Evolutionary conservation across 805 yeast species (phyloP), one percentile per base, ranked within the genome.

Genomic region (Tetrapisispora nanseiensis): DNA sequence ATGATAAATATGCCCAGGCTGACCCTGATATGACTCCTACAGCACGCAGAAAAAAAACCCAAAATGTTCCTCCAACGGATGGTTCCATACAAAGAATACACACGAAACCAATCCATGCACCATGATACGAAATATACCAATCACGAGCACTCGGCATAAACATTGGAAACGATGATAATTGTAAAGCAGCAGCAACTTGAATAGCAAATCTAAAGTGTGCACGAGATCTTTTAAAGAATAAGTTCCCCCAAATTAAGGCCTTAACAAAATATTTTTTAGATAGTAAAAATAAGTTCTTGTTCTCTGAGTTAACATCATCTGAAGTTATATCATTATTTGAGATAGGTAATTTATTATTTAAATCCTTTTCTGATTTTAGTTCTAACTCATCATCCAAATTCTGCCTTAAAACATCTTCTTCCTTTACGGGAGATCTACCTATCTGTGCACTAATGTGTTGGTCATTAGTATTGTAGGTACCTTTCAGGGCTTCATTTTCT

Each of bases 81-180:
- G 75, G 72, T 46, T 74, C 78, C 22, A 72, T 43, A 20, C 70
- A 71, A 36, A 74, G 51, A 26, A 69, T 68, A 46, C 75, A 72
- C 5, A 72, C 74, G 59, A 74, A 74, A 22, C 77, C 78, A 6
- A 71, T 66, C 78, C 78, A 74, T 1, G 72, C 57, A 33, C 77
- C 78, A 46, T 71, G 64, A 26, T 67, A 63, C 15, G 65, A 62
- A n/a, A 55, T 56, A 46, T 71, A 73, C 78, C 78, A 74, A n/a
- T 57, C 54, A 35, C 76, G 59, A 18, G 69, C 49, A 29, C 65
- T 63, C 0, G 76, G 73, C 28, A 68, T 57, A 48, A 71, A 74
- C 68, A 71, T 73, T 1, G 77, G 78, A 45, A 72, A 71, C 0
- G 76, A 69, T 2, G 71, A 67, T 1, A 71, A 45, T 63, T 71